Percentiles rank a stretch among this genome's conserved stretches.
Conservation (phyloP, 2,329 filamentous ascomycete species). For the Pseudofabraea citricarpa region DNA sequence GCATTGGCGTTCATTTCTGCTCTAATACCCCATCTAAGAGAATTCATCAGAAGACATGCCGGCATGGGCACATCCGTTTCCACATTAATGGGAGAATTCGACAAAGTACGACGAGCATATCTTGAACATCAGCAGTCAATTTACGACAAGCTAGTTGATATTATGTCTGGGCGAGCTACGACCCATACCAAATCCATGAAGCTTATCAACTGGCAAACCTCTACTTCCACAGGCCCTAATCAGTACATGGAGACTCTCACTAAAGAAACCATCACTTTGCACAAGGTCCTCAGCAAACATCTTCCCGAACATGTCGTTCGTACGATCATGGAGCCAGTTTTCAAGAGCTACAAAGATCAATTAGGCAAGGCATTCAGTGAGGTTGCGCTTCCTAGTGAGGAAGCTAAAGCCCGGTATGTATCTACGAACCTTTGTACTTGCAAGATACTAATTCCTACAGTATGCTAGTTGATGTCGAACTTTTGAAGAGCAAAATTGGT, state of each 20-base stretch:
- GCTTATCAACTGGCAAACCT: slow-evolving; percentile 57
- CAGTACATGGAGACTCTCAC: slow-evolving; percentile 67
- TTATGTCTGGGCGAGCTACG: slow-evolving; percentile 60
- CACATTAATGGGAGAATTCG: slow-evolving; percentile 42
- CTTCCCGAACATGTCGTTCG: slow-evolving; percentile 57
- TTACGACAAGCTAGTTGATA: slow-evolving; percentile 69
- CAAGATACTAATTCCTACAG: slow-evolving; percentile 31
- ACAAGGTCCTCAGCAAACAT: slow-evolving; percentile 65
- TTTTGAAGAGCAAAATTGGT: slow-evolving; percentile 55
- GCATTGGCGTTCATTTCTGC: slow-evolving; percentile 83
- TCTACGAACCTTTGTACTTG: slow-evolving; percentile 3
- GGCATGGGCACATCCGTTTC: slow-evolving; percentile 46
- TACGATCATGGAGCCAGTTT: slow-evolving; percentile 68
- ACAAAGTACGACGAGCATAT: slow-evolving; percentile 22
- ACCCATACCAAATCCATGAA: slow-evolving; percentile 60
- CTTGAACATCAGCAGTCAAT: slow-evolving; percentile 70
- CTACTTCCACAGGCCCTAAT: slow-evolving; percentile 36
- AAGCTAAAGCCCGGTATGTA: slow-evolving; percentile 56
- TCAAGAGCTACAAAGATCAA: slow-evolving; percentile 61
- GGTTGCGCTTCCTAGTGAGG: slow-evolving; percentile 51
- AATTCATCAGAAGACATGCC: slow-evolving; percentile 78
- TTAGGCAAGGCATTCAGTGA: slow-evolving; percentile 60
- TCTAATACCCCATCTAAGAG: slow-evolving; percentile 82
- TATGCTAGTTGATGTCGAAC: slow-evolving; percentile 58
- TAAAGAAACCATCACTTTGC: slow-evolving; percentile 65